A percentile compares a stretch with the other conserved stretches of the same genome.
phyloP scores from a whole-genome alignment of 2,329 filamentous ascomycete genomes.

The Ascocoryne sarcoides region DNA sequence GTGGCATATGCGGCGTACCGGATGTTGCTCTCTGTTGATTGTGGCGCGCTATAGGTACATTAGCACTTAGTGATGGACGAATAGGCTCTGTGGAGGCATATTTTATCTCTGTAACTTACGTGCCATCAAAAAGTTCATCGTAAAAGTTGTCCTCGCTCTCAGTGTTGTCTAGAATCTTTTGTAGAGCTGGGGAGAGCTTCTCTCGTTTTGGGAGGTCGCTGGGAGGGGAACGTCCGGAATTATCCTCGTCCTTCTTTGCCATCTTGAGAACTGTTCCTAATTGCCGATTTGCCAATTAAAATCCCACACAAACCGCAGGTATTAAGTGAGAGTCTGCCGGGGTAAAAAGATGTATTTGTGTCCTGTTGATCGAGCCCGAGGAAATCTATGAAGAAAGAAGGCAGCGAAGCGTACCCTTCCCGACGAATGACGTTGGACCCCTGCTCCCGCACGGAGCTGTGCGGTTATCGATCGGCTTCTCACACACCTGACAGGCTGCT shows the following conservation, averaged over 20 bases:
- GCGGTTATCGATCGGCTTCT: no score
- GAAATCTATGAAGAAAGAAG: no score
- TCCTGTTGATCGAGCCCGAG: no score
- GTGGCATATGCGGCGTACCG: conserved; percentile 91
- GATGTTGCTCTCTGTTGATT: conserved; percentile 76
- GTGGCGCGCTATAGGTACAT: conserved; percentile 45
- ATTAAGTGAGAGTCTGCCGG: no score
- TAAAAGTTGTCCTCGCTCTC: conserved; percentile 65
- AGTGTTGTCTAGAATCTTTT: conserved; percentile 48
- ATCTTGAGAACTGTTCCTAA: conserved; percentile 15
- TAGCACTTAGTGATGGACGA: conserved; percentile 1
- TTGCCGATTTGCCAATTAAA: no score
- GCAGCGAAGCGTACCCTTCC: no score
- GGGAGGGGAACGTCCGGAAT: conserved; percentile 18
- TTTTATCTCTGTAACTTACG: conserved; percentile 44
- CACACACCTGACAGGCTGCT: no score
- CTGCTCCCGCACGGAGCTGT: no score
- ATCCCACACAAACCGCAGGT: no score
- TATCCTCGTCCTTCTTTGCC: conserved; percentile 22
- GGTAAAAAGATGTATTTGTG: no score
- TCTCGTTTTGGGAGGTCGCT: conserved; percentile 18
- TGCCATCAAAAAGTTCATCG: conserved; percentile 68
- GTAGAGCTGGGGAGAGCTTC: conserved; percentile 46
- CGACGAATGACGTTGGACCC: conserved; percentile 18
- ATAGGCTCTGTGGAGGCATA: neutral